Evolutionary conservation across 2,329 filamentous ascomycete genomes (phyloP).

Genomic region (Beauveria asiatica): DNA sequence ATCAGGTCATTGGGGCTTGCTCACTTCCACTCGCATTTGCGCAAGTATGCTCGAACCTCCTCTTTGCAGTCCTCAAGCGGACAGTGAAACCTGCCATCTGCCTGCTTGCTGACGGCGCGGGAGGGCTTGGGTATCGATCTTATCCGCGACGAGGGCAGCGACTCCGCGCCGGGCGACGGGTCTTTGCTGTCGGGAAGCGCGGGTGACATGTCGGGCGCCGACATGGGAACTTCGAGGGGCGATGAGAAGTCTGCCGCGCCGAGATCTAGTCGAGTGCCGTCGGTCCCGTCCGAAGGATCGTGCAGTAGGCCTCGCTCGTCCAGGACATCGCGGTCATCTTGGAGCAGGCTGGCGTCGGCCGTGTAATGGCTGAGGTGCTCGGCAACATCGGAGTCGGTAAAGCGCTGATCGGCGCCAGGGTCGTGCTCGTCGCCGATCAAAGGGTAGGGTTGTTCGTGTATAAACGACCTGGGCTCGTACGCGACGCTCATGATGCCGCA

Average conservation of each 20-base stretch:
- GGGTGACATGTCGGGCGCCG: slow-evolving; percentile 24
- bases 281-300: slow-evolving; percentile 29
- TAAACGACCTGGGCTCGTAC: slow-evolving; percentile 41
- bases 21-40: slow-evolving; percentile 93
- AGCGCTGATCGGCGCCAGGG: slow-evolving; percentile 32
- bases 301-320: slow-evolving; percentile 23
- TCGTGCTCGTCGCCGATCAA: slow-evolving; percentile 37
- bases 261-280: slow-evolving; percentile 32
- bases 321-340: slow-evolving; percentile 29
- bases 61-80: slow-evolving; percentile 60
- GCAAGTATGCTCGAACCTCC: slow-evolving; percentile 56
- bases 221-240: slow-evolving; percentile 24
- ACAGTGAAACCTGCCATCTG: slow-evolving; percentile 70
- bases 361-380: slow-evolving; percentile 37
- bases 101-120: slow-evolving; percentile 51
- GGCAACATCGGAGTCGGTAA: slow-evolving; percentile 34
- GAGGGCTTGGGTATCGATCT: slow-evolving; percentile 53
- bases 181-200: slow-evolving; percentile 27
- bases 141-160: slow-evolving; percentile 31
- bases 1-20: slow-evolving; percentile 25
- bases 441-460: slow-evolving; percentile 40
- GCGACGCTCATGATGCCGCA: slow-evolving; percentile 39
- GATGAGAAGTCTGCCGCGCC: slow-evolving; percentile 25
- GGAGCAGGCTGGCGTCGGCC: slow-evolving; percentile 28
- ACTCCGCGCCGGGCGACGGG: slow-evolving; percentile 22